phyloP scores from a whole-genome alignment of 306 rosid species.

The Styphnolobium japonicum region DNA sequence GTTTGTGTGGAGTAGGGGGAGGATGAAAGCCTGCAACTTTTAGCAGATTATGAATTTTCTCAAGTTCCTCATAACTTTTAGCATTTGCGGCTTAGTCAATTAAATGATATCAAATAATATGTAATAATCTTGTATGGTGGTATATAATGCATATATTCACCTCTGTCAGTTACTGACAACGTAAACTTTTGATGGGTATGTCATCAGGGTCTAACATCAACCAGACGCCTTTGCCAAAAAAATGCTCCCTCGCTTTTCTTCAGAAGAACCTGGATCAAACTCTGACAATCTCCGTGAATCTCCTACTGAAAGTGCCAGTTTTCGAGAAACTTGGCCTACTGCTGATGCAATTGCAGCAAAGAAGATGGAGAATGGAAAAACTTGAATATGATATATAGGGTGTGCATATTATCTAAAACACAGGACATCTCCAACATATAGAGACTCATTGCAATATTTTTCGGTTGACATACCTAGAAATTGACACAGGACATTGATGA shows the following conservation, averaged over 20 bases:
- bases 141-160: background rate
- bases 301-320: slow-evolving; percentile 94
- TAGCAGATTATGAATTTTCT: background rate
- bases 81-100: background rate
- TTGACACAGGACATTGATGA: too few relatives aligned
- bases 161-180: slow-evolving; percentile 26
- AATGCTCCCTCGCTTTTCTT: slow-evolving; percentile 80
- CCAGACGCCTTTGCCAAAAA: slow-evolving; percentile 38
- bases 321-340: slow-evolving; percentile 85
- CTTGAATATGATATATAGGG: too few relatives aligned
- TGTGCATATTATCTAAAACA: too few relatives aligned
- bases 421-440: too few relatives aligned
- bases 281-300: slow-evolving; percentile 77
- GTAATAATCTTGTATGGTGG: background rate
- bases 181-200: slow-evolving; percentile 46
- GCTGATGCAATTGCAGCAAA: slow-evolving; percentile 65
- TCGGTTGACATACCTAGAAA: too few relatives aligned
- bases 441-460: too few relatives aligned
- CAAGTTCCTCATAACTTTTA: background rate
- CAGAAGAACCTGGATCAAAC: slow-evolving; percentile 84
- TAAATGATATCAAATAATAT: background rate
- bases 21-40: slow-evolving; percentile 3
- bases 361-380: slow-evolving; percentile 85
- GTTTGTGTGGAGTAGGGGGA: background rate
- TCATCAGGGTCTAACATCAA: slow-evolving; percentile 66